Base-by-base conservation (phyloP, 257 asterid species). In the Solanum sejunctum region DNA sequence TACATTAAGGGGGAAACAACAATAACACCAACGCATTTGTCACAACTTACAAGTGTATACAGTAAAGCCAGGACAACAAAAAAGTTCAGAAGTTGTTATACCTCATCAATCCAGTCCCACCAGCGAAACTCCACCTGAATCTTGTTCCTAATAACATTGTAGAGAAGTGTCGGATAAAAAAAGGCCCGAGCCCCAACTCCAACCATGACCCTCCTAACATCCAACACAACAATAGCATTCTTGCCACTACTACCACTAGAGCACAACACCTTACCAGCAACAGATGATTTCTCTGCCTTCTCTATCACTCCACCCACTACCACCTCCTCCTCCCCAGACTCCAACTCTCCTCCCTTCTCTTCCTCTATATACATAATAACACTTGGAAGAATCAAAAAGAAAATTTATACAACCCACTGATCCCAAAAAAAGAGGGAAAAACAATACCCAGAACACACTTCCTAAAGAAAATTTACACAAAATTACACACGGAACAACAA, bases 41-140 rank as follows among this genome's bases (percentile, higher is more conserved):
- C 39, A 18, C 28, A 72, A 45, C 41, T 39, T 70, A 18, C 28
- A 72, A 45, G 56, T 72, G 56, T 72, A 43, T n/a, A 72, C 12
- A 72, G 16, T 45, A 43, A 9, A 20, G 16, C 56, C 80, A 45
- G 39, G 57, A 39, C 28, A 2, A 18, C 79, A 70, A 32, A 70
- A 39, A 39, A n/a, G 4, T 32, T 17, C 26, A 43, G n/a, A 72
- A 49, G 12, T 47, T 49, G 49, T 3, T 20, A 41, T 89, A 91
- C 94, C 94, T 91, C 90, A 85, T 90, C 93, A 86, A 91, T 88
- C 93, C 93, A 91, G 85, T 91, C 94, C 94, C 94, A 91, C 94
- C 94, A 91, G 5, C 92, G 89, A 64, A 91, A 91, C 85, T 88
- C 91, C 3, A 91, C 79, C 88, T 91, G 92, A 81, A 91, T 80